These are phyloP conservation scores for Teratosphaeria gauchensis DNA, from an alignment of 2,329 filamentous ascomycete species.

Conservation along the genomic window DNA sequence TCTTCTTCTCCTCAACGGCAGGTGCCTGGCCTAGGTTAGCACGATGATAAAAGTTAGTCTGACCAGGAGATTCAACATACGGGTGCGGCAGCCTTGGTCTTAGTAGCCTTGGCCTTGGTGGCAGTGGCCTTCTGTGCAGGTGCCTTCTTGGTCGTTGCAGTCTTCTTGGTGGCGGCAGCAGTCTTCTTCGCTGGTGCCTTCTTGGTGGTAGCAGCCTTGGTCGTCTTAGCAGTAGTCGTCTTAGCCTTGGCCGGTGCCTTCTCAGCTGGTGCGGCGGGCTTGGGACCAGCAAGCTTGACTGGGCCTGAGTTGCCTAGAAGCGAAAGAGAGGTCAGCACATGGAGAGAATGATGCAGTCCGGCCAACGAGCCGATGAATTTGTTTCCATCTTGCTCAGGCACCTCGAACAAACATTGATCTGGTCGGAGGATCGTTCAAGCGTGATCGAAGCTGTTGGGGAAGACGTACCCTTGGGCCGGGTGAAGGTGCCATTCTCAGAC, in stretches of 20 bases:
- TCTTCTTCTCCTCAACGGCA: conserved; percentile 57
- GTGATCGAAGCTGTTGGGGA: conserved; percentile 15
- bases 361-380: background rate
- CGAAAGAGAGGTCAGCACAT: conserved; percentile 16
- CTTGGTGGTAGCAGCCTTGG: conserved; percentile 17
- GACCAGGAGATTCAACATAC: conserved; percentile 12
- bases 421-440: conserved; percentile 4
- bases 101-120: conserved; percentile 27
- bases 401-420: conserved; percentile 3
- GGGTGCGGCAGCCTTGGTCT: conserved; percentile 34
- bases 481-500: conserved; percentile 78
- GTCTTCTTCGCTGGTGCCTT: conserved; percentile 33
- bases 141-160: conserved; percentile 25
- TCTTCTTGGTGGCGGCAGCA: conserved; percentile 43
- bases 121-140: conserved; percentile 20
- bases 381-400: background rate
- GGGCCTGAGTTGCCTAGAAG: conserved; percentile 66
- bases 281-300: conserved; percentile 60
- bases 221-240: conserved; percentile 28
- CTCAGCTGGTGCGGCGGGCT: conserved; percentile 42
- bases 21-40: conserved; percentile 41
- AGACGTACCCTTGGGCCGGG: conserved; percentile 77
- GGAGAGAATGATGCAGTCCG: background rate
- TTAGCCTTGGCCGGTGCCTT: conserved; percentile 42
- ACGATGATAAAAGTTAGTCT: background rate